Conservation (phyloP, 2,329 filamentous ascomycete species). For the Metarhizium humberi region DNA sequence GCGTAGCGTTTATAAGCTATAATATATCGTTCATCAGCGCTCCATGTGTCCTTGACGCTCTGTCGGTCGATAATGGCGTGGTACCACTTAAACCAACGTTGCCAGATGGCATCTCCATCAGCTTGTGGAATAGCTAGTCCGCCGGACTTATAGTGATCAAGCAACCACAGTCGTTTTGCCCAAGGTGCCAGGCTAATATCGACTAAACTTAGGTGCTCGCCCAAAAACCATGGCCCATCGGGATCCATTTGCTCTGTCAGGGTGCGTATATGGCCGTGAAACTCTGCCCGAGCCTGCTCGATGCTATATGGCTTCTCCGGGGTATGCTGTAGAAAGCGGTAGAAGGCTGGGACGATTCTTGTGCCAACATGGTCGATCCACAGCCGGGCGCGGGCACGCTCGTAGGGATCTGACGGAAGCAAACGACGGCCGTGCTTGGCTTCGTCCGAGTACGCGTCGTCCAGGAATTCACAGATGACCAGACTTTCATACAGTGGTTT, state of each 20-base stretch:
- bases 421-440: conserved; percentile 34
- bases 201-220: conserved; percentile 52
- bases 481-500: conserved; percentile 64
- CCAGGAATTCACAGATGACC: conserved; percentile 66
- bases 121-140: conserved; percentile 39
- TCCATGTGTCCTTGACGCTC: conserved; percentile 60
- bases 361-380: conserved; percentile 67
- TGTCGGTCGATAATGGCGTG: conserved; percentile 47
- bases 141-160: conserved; percentile 63
- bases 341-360: conserved; percentile 60
- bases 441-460: conserved; percentile 54
- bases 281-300: conserved; percentile 45
- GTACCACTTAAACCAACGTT: conserved; percentile 56
- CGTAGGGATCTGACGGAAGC: conserved; percentile 53
- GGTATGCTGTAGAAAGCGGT: conserved; percentile 51
- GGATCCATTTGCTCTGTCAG: conserved; percentile 54
- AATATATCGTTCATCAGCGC: conserved; percentile 57
- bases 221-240: conserved; percentile 55
- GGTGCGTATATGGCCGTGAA: conserved; percentile 48
- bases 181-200: conserved; percentile 67
- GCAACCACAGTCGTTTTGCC: conserved; percentile 61
- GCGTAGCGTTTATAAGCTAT: conserved; percentile 60
- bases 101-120: conserved; percentile 50
- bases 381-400: conserved; percentile 54
- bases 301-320: conserved; percentile 37